Evolutionary conservation across 257 asterid genomes (phyloP).

Genomic region (Forsythia viridissima): DNA sequence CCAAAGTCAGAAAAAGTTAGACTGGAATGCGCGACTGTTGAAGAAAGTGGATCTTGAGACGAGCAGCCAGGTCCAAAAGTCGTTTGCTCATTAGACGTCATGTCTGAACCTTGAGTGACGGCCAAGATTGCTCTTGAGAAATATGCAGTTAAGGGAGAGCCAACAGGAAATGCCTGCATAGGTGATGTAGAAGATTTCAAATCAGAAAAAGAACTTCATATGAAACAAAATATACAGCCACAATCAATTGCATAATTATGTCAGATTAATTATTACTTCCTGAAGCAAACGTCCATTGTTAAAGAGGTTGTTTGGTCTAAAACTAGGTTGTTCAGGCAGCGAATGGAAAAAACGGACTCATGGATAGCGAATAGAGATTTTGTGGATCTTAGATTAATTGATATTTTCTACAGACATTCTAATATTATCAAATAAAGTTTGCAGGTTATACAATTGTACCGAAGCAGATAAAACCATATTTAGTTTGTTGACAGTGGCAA

Average conservation of each 20-base stretch:
- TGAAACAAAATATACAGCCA: neutral
- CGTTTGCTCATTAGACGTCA: constrained; percentile 31
- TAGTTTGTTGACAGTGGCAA: no score
- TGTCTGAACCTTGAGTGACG: constrained; percentile 33
- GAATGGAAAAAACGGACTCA: no score
- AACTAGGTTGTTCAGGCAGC: no score
- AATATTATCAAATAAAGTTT: no score
- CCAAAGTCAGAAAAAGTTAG: constrained; percentile 31
- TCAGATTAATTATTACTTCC: no score
- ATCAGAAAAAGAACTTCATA: neutral
- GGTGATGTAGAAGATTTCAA: neutral
- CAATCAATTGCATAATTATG: neutral
- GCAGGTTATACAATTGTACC: no score
- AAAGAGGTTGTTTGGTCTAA: no score
- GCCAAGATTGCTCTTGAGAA: constrained; percentile 50
- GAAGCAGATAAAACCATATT: neutral
- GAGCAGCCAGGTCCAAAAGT: constrained; percentile 30
- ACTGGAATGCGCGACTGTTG: constrained; percentile 20
- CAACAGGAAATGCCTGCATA: constrained; percentile 46
- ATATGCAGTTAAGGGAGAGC: constrained; percentile 43
- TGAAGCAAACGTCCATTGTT: neutral
- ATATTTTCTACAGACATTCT: no score
- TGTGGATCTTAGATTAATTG: no score
- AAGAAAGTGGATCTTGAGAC: constrained; percentile 20
- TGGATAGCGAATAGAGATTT: no score